Evolutionary conservation across 176 grass and related monocot species (phyloP).

Genomic region (Eremochloa ophiuroides): DNA sequence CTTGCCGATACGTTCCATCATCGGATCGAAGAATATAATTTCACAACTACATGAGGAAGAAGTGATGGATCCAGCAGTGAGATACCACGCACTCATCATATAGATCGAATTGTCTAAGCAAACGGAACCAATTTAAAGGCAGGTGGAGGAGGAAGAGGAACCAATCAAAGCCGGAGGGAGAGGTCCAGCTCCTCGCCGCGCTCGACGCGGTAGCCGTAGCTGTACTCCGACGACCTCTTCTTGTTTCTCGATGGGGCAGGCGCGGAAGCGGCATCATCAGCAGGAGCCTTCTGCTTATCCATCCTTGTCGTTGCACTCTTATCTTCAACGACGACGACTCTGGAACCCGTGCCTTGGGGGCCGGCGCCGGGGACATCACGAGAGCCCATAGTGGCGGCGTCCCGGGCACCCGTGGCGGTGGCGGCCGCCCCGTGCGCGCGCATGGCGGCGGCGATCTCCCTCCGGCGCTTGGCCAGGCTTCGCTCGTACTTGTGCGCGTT

Average conservation of each 20-base stretch:
- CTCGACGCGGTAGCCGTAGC: neutral
- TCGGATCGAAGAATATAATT: neutral
- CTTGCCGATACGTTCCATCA: constrained; percentile 7
- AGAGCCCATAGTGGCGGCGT: neutral
- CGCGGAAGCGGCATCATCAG: neutral
- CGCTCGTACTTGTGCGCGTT: constrained; percentile 96
- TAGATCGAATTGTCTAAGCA: constrained; percentile 12
- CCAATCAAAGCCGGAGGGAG: constrained; percentile 47
- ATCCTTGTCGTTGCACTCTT: neutral
- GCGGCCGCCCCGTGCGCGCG: constrained; percentile 7
- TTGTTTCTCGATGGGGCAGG: neutral
- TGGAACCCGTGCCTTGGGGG: neutral
- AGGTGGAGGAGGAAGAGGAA: neutral
- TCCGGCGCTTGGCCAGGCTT: constrained; percentile 56
- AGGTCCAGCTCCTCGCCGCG: constrained; percentile 32
- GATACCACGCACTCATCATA: neutral
- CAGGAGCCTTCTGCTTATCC: neutral
- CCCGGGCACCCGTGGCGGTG: neutral
- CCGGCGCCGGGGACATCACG: neutral
- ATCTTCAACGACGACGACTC: neutral
- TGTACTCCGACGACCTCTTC: neutral
- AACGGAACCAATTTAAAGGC: neutral
- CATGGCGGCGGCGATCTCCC: constrained; percentile 39
- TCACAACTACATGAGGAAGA: neutral
- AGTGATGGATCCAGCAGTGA: neutral